Evolutionary conservation across 208 protist species (phyloP), one percentile per base, ranked within the genome.

Genomic region (Lotmaria passim): DNA sequence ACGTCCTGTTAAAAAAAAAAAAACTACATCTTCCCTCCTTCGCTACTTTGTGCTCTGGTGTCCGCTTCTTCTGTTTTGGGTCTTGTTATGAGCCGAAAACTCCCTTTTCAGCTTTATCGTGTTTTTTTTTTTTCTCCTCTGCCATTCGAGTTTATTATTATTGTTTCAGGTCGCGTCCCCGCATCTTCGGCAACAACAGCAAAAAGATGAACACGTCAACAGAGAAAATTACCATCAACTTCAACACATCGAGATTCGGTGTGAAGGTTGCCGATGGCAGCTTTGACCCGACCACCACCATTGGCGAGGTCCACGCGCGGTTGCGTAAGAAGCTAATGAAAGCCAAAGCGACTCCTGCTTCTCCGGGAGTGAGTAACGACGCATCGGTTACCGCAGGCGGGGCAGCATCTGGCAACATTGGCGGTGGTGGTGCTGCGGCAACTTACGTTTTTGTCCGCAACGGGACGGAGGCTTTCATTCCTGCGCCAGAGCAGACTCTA

Each of bases 381-480:
- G 58, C 38, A 28, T 33, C 33, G 2, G 57, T 34, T 28, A 36
- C 33, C 0, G 67, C n/a, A 33, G 60, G 60, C 17, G 51, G 19
- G 34, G 31, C 67, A 36, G 52, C 72, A 28, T 50, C 46, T 24
- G 38, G 73, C 33, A 51, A 24, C 57, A 46, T 33, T n/a, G 63
- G 56, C 21, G 48, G 63, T 14, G 52, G 55, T 24, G 55, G 39
- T 12, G 47, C 38, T n/a, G 57, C 41, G 0, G 63, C 79, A 8
- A 79, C 83, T 15, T 85, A 89, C 67, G 36, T 93, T 28, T 87
- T 90, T 34, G 43, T 93, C n/a, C 75, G 80, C 39, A 83, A 89
- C 58, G 84, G 79, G 19, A 83, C 84, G 17, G 81, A 90, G 31
- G 82, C 78, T 15, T 93, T 93, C 41, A 87, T 93, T 48, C 87